Evolutionary conservation across 805 yeast genomes (phyloP).

Genomic region (Starmerella asiatica): DNA sequence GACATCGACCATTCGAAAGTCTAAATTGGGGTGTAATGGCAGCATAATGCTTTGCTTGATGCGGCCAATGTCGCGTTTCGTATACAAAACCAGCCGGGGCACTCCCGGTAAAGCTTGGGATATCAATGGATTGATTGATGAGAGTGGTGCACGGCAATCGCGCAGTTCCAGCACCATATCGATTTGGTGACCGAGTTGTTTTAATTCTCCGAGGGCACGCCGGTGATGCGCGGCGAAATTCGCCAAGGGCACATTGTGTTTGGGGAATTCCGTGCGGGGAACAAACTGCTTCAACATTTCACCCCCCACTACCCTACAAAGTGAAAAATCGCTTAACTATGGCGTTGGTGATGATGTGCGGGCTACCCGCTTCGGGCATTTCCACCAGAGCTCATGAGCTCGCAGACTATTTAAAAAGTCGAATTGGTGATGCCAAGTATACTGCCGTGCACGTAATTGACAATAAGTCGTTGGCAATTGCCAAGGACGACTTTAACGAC

Average conservation of each 20-base stretch:
- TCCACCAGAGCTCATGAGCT: conserved; percentile 56
- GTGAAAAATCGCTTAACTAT: conserved; percentile 29
- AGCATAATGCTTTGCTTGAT: conserved; percentile 31
- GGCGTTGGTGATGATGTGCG: conserved; percentile 79
- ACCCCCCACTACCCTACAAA: conserved; percentile 1
- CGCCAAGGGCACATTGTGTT: conserved; percentile 51
- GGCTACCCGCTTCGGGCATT: conserved; percentile 78
- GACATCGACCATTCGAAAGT: conserved; percentile 47
- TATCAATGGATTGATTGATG: conserved; percentile 68
- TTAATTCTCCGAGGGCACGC: conserved; percentile 56
- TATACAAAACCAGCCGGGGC: conserved; percentile 51
- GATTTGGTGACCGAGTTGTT: conserved; percentile 59
- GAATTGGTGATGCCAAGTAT: conserved; percentile 32
- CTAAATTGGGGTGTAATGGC: conserved; percentile 38
- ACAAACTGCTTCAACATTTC: conserved; percentile 32
- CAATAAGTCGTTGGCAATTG: conserved; percentile 66
- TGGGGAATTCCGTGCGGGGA: conserved; percentile 65
- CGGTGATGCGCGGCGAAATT: conserved; percentile 88
- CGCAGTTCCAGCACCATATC: conserved; percentile 74
- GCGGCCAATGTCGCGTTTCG: conserved; percentile 55
- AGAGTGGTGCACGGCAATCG: conserved; percentile 79
- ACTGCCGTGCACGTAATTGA: conserved; percentile 53
- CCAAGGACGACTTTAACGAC: conserved; percentile 53
- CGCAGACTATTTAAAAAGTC: conserved; percentile 34
- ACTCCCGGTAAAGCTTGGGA: conserved; percentile 49